Base-by-base conservation (phyloP, 1,139 yeast genomes). In the Lodderomyces margitis region DNA sequence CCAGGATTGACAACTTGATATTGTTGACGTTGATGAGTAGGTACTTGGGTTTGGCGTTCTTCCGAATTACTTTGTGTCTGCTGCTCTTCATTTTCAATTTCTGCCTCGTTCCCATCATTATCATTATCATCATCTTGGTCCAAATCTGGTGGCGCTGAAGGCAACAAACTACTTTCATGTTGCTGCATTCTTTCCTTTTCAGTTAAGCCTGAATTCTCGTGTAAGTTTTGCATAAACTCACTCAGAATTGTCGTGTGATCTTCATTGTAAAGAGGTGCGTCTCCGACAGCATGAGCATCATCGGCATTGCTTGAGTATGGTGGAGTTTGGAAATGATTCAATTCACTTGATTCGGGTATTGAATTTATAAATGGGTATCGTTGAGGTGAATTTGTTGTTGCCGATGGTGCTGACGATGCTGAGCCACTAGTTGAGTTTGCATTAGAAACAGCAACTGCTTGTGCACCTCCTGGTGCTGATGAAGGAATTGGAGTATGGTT, bases 111-210 rank as follows among this genome's bases (percentile, higher is more conserved):
- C 16, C 5, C 23, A 8, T 17, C 24, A 4, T 30, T 30, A n/a
- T 21, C 21, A 6, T 21, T 23, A 4, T 31, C 40, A 5, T 30
- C 57, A 21, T 57, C 63, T 6, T 53, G 50, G 10, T 56, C 56
- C 21, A 54, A 65, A 20, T 62, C 51, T 3, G 65, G 72, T 1
- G 87, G 87, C 30, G 75, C 81, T 0, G 87, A 80, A 0, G 89
- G 88, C 28, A 81, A 54, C 33, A 83, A 63, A 11, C 83, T 72
- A 25, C 72, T 70, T 54, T 81, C 88, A 45, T 71, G 71, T 14
- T 70, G 64, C 44, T 74, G 65, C 53, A 81, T 59, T 20, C 71
- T 55, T 46, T 81, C 83, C 56, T 83, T 82, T 45, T 82, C 88
- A 1, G 72, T 52, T 34, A 68, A 45, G 21, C 53, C 53, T 21